Evolutionary conservation across 257 asterid species (phyloP).

Genomic region (Solanum ahanhuiri): DNA sequence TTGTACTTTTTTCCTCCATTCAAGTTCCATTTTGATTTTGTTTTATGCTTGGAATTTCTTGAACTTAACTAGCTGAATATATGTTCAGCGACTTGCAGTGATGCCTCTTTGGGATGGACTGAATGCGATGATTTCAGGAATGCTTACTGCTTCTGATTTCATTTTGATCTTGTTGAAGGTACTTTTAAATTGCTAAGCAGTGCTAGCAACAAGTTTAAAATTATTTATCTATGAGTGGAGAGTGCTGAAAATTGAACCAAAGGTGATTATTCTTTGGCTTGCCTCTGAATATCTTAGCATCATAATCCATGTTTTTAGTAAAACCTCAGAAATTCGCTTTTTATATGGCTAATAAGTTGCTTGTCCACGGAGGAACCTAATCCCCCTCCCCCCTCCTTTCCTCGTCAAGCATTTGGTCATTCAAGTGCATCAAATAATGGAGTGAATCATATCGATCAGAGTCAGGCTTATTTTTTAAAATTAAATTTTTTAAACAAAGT

Average conservation of each 20-base stretch:
- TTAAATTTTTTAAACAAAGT: not conserved
- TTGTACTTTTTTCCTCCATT: not conserved
- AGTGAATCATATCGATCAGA: not conserved
- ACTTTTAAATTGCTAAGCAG: not conserved
- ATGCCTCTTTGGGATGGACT: constrained; percentile 54
- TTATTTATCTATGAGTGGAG: not conserved
- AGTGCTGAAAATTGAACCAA: not conserved
- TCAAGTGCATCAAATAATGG: not conserved
- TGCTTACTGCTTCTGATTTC: constrained; percentile 71
- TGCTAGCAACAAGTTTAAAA: not conserved
- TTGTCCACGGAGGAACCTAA: not conserved
- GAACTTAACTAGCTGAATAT: not conserved
- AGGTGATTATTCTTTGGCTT: not conserved
- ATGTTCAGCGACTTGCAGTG: constrained; percentile 33
- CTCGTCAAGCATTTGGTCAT: not conserved
- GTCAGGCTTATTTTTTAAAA: not conserved
- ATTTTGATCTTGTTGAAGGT: constrained; percentile 57
- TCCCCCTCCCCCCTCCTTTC: not conserved
- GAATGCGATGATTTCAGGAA: constrained; percentile 34
- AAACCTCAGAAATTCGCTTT: not conserved
- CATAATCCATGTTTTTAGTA: not conserved
- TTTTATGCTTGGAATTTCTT: not conserved
- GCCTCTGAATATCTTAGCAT: not conserved
- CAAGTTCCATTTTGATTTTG: not conserved
- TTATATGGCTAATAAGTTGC: not conserved